phyloP scores from a whole-genome alignment of 768 basidiomycete genomes.

The Lanmaoa rubissima region DNA sequence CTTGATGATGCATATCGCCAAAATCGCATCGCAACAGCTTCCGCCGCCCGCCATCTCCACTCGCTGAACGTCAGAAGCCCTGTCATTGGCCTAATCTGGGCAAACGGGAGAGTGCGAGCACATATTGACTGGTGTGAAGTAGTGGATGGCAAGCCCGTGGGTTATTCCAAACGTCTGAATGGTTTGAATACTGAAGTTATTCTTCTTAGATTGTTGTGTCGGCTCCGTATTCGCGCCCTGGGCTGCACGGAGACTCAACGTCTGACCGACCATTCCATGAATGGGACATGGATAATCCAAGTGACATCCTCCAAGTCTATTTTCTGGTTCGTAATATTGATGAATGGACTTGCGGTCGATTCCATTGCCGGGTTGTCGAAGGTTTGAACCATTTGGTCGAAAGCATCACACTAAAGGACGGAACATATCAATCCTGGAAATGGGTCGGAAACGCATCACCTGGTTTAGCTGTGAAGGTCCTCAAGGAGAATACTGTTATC shows the following conservation, averaged over 20 bases:
- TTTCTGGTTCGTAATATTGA: slow-evolving; percentile 54
- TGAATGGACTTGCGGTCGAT: slow-evolving; percentile 46
- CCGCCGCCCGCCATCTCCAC: slow-evolving; percentile 49
- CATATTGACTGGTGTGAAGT: slow-evolving; percentile 54
- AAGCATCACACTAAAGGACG: slow-evolving; percentile 32
- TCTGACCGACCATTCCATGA: slow-evolving; percentile 40
- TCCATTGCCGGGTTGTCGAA: slow-evolving; percentile 37
- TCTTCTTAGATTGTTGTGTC: slow-evolving; percentile 44
- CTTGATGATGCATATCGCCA: slow-evolving; percentile 56
- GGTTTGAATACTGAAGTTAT: background rate
- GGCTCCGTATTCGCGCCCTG: slow-evolving; percentile 41
- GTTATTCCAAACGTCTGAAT: slow-evolving; percentile 12
- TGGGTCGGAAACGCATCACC: slow-evolving; percentile 36
- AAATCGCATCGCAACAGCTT: slow-evolving; percentile 54
- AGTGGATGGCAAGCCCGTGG: slow-evolving; percentile 34
- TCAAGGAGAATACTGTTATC: slow-evolving; percentile 38
- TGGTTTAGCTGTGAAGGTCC: slow-evolving; percentile 15
- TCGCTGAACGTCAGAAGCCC: slow-evolving; percentile 45
- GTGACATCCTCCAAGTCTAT: slow-evolving; percentile 48
- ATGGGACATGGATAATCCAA: slow-evolving; percentile 46
- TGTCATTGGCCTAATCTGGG: slow-evolving; percentile 55
- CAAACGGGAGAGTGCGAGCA: slow-evolving; percentile 48
- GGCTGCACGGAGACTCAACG: slow-evolving; percentile 10
- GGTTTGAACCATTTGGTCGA: slow-evolving; percentile 41
- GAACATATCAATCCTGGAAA: slow-evolving; percentile 48